Conservation (phyloP, 371 early-diverging fungal species). For the Apophysomyces variabilis region DNA sequence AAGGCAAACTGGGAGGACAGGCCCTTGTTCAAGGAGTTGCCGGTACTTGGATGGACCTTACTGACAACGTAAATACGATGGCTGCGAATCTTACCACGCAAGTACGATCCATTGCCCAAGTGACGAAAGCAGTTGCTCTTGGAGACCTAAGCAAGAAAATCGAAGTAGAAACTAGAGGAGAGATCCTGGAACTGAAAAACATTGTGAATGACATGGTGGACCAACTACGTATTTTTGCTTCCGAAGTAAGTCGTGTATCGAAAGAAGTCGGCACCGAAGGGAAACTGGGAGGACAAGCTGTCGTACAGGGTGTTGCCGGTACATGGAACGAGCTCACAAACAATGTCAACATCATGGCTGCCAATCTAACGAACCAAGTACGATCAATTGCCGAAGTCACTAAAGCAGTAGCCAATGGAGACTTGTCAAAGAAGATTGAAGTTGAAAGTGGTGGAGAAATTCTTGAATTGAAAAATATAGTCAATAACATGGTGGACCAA, state of each 20-base stretch:
- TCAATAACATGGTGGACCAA: conserved; percentile 48
- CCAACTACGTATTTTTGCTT: conserved; percentile 22
- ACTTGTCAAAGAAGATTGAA: conserved; percentile 39
- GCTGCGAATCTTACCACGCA: conserved; percentile 30
- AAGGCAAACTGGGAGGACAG: conserved; percentile 30
- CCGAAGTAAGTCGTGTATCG: conserved; percentile 36
- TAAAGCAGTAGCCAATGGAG: conserved; percentile 45
- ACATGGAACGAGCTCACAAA: conserved; percentile 49
- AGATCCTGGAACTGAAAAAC: conserved; percentile 29
- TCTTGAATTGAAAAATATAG: conserved; percentile 43
- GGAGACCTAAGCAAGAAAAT: conserved; percentile 17
- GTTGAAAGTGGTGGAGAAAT: conserved; percentile 47
- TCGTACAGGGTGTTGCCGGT: conserved; percentile 38
- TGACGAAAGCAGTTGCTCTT: conserved; percentile 40
- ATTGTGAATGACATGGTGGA: conserved; percentile 28
- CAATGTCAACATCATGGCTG: conserved; percentile 46
- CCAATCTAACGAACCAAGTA: conserved; percentile 46
- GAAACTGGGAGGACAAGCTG: conserved; percentile 39
- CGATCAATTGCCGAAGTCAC: conserved; percentile 47
- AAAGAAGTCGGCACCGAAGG: conserved; percentile 39
- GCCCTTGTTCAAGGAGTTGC: conserved; percentile 27
- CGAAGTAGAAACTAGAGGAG: conserved; percentile 18
- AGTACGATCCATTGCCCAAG: conserved; percentile 41
- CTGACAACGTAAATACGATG: conserved; percentile 28
- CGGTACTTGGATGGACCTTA: conserved; percentile 40